phyloP scores from a whole-genome alignment of 2,329 filamentous ascomycete species.

The Aureobasidium sp. region DNA sequence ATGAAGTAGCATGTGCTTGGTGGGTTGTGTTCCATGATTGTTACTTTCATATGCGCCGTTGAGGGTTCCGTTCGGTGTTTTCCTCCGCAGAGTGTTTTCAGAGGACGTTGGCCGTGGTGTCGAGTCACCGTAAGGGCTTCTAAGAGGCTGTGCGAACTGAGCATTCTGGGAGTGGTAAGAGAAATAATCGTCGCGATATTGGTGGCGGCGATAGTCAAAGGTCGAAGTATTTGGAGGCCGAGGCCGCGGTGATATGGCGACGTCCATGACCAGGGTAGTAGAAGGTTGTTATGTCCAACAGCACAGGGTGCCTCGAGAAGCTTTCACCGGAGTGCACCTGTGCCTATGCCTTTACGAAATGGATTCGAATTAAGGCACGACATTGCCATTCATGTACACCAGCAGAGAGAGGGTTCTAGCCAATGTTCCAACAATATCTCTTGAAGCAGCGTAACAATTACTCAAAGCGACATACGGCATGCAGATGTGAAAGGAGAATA shows the following conservation, averaged over 20 bases:
- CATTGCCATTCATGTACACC: slow-evolving; percentile 11
- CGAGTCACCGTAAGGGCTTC: slow-evolving; percentile 7
- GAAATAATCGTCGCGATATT: slow-evolving; percentile 15
- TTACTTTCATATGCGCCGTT: slow-evolving; percentile 87
- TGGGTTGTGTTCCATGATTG: slow-evolving; percentile 27
- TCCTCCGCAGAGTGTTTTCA: slow-evolving; percentile 78
- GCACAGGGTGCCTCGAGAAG: slow-evolving; percentile 10
- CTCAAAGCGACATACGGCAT: slow-evolving; percentile 13
- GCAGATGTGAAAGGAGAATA: slow-evolving; percentile 17
- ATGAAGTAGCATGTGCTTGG: slow-evolving; percentile 76
- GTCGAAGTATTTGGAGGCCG: slow-evolving; percentile 15
- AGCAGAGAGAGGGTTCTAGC: background rate
- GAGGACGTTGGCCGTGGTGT: slow-evolving; percentile 10
- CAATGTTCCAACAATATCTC: slow-evolving; percentile 12
- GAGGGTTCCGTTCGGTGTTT: slow-evolving; percentile 89
- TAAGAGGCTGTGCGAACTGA: slow-evolving; percentile 13
- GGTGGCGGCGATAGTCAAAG: slow-evolving; percentile 7
- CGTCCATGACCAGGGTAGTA: background rate
- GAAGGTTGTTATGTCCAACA: background rate
- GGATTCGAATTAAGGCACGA: slow-evolving; percentile 12
- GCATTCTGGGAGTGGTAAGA: background rate
- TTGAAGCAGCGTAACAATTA: slow-evolving; percentile 6
- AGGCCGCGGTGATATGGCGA: slow-evolving; percentile 12
- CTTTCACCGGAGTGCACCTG: slow-evolving; percentile 23
- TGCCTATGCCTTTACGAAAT: slow-evolving; percentile 28